Percentiles rank a stretch among this genome's conserved stretches.
These are phyloP conservation scores for Carpinus viminea DNA, from an alignment of 306 rosid genomes.

Conservation along the genomic window DNA sequence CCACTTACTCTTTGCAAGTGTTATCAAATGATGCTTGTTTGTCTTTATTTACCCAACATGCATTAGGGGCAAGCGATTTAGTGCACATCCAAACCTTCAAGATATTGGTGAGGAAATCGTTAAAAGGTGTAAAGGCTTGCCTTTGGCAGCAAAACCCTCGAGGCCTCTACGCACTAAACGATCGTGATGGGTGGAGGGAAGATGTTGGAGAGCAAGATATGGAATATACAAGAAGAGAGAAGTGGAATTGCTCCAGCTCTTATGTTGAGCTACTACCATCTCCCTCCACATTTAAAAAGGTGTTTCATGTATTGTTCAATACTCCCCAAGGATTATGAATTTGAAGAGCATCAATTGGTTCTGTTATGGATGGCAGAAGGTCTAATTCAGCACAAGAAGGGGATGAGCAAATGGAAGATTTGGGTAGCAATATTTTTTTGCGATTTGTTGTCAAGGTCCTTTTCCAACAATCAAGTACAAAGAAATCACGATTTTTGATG, in stretches of 20 bases:
- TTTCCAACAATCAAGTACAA: not conserved
- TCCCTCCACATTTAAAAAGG: not conserved
- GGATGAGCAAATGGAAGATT: not conserved
- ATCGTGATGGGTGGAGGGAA: not conserved
- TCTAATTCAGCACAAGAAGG: not conserved
- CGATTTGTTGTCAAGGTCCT: not conserved
- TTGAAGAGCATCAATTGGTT: not conserved
- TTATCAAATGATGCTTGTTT: no score
- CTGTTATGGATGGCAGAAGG: not conserved
- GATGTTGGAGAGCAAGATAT: not conserved
- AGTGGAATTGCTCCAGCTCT: not conserved
- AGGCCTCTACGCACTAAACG: not conserved
- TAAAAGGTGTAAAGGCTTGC: not conserved
- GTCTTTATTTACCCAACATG: not conserved
- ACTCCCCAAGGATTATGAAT: not conserved
- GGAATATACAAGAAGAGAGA: not conserved
- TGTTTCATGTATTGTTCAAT: conserved; percentile 20
- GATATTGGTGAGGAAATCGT: not conserved
- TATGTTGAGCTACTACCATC: conserved; percentile 6
- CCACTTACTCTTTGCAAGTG: no score
- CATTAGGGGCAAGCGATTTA: not conserved
- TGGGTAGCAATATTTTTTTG: not conserved
- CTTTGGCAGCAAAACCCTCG: conserved; percentile 6
- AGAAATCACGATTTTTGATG: not conserved
- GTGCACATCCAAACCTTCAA: not conserved